Conservation (phyloP, 1,284 basidiomycete genomes). For the Moniliophthora roreri region DNA sequence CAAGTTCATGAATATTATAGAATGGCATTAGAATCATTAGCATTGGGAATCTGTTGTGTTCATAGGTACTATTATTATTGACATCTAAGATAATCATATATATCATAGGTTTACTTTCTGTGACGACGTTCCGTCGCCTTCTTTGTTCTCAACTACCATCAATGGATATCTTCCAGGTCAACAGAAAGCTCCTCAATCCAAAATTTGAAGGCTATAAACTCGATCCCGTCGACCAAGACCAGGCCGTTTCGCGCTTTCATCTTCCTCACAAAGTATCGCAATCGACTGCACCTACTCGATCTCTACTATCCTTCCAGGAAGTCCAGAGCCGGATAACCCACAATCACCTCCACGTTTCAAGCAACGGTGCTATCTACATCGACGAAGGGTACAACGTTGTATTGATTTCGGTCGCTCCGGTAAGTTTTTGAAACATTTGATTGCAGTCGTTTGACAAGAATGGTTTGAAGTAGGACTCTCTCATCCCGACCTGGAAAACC, state of each 20-base stretch:
- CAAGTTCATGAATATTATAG: too few species aligned
- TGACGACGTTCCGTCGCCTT: too few species aligned
- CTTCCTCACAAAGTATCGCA: slow-evolving; percentile 59
- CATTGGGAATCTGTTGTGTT: too few species aligned
- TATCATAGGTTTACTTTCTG: too few species aligned
- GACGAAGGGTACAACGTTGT: slow-evolving; percentile 69
- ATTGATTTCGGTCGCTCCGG: slow-evolving; percentile 55
- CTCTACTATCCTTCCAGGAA: slow-evolving; percentile 74
- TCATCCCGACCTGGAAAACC: slow-evolving; percentile 52
- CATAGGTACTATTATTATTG: too few species aligned
- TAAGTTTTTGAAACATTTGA: slow-evolving; percentile 34
- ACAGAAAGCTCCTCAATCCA: slow-evolving; percentile 59
- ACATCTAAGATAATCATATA: too few species aligned
- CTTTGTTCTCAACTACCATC: not conserved
- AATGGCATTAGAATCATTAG: too few species aligned
- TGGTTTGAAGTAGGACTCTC: slow-evolving; percentile 45
- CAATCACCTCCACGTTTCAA: slow-evolving; percentile 72
- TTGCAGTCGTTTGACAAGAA: slow-evolving; percentile 18
- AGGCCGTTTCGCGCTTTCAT: slow-evolving; percentile 48
- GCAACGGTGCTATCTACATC: slow-evolving; percentile 63
- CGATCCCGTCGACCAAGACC: slow-evolving; percentile 54
- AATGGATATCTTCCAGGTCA: slow-evolving; percentile 12
- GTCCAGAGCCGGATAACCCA: slow-evolving; percentile 82
- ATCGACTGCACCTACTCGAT: slow-evolving; percentile 55
- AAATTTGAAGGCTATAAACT: slow-evolving; percentile 87